Evolutionary conservation across 208 protist genomes (phyloP).

Genomic region (Acanthamoeba sp.): DNA sequence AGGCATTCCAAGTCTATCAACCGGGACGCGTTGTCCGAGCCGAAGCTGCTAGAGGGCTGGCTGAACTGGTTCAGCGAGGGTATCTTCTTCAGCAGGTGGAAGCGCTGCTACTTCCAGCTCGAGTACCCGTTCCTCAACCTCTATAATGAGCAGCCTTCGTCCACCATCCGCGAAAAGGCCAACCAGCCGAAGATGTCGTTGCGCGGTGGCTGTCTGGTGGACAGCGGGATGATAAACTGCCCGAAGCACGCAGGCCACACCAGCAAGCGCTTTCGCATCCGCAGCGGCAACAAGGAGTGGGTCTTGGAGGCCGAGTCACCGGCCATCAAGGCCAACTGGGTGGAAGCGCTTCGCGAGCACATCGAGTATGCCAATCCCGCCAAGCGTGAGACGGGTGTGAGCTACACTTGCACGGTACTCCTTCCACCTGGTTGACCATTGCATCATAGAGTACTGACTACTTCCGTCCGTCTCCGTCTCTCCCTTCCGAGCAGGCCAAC

Average conservation of each 20-base stretch:
- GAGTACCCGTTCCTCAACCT: constrained; percentile 55
- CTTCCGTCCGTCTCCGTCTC: too few relatives aligned
- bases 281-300: constrained; percentile 11
- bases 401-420: neutral
- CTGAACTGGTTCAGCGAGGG: constrained; percentile 16
- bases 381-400: constrained; percentile 9
- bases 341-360: neutral
- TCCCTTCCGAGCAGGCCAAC: constrained; percentile 24
- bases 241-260: neutral
- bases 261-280: neutral
- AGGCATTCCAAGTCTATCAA: constrained; percentile 35
- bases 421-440: neutral
- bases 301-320: neutral
- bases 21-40: neutral
- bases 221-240: neutral
- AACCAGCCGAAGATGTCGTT: neutral
- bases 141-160: neutral
- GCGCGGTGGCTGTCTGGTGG: constrained; percentile 39
- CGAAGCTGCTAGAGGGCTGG: constrained; percentile 44
- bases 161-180: neutral
- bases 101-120: constrained; percentile 32
- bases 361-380: constrained; percentile 65
- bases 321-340: constrained; percentile 14
- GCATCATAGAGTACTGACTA: too few relatives aligned
- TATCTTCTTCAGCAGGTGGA: constrained; percentile 50